These are phyloP conservation scores for Talaromyces sp. DNA, from an alignment of 2,329 filamentous ascomycete genomes.

Conservation along the genomic window DNA sequence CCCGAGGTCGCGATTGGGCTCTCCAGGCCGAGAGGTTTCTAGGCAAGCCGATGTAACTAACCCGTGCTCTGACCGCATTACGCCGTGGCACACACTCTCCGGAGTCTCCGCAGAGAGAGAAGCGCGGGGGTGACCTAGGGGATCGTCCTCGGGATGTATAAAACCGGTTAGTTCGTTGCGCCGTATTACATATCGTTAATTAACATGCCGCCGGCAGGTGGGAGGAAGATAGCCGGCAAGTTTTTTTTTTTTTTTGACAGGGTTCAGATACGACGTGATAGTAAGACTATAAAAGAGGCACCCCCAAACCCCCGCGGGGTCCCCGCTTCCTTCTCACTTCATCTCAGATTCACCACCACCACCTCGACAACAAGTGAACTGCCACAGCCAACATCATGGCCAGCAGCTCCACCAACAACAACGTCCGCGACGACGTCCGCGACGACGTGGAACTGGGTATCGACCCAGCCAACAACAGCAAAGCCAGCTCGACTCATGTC, in stretches of 20 bases:
- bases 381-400: neutral
- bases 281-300: neutral
- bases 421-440: neutral
- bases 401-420: neutral
- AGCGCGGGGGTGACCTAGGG: neutral
- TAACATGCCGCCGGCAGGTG: neutral
- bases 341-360: neutral
- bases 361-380: neutral
- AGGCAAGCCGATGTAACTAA: neutral
- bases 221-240: neutral
- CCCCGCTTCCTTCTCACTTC: neutral
- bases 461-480: neutral
- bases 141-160: neutral
- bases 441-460: neutral
- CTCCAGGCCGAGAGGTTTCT: neutral
- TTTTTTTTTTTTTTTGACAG: no score
- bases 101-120: no score
- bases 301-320: neutral
- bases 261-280: no score
- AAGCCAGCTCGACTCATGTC: neutral
- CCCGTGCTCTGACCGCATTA: neutral
- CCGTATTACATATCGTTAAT: neutral
- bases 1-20: neutral
- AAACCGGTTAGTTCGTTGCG: neutral
- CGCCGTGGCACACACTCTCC: no score